Percentiles rank a stretch among this genome's conserved stretches.
Evolutionary conservation across 805 yeast species (phyloP).

Genomic region (Wickerhamomyces queroliae): DNA sequence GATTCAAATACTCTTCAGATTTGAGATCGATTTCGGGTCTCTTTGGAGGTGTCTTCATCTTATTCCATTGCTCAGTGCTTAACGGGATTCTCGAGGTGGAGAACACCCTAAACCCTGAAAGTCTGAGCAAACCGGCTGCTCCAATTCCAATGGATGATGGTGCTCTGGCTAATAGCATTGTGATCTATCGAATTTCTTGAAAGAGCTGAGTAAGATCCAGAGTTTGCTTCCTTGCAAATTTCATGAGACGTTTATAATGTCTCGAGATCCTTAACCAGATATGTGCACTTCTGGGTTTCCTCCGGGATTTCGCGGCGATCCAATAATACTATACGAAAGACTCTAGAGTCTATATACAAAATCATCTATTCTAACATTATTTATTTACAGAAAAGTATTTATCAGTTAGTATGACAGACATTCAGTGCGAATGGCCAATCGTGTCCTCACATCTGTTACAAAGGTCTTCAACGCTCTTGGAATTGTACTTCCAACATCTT

Average conservation of each 20-base stretch:
- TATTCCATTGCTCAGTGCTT: background rate
- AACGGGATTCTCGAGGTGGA: background rate
- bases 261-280: too few species aligned
- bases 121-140: background rate
- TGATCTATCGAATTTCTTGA: too few species aligned
- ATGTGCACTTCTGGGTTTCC: too few species aligned
- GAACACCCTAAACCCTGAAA: background rate
- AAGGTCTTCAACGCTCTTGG: conserved; percentile 43
- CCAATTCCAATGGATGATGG: background rate
- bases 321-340: too few species aligned
- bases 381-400: background rate
- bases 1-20: conserved; percentile 2
- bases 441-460: conserved; percentile 63
- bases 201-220: too few species aligned
- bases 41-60: background rate
- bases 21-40: background rate
- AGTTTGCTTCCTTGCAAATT: too few species aligned
- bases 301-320: too few species aligned
- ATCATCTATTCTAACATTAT: too few species aligned
- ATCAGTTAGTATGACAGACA: too few species aligned
- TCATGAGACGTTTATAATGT: too few species aligned
- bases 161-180: background rate
- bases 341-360: too few species aligned
- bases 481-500: conserved; percentile 84
- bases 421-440: too few species aligned